These are phyloP conservation scores for Ceratocystis eucalypticola DNA, from an alignment of 2,329 filamentous ascomycete species.

Conservation along the genomic window DNA sequence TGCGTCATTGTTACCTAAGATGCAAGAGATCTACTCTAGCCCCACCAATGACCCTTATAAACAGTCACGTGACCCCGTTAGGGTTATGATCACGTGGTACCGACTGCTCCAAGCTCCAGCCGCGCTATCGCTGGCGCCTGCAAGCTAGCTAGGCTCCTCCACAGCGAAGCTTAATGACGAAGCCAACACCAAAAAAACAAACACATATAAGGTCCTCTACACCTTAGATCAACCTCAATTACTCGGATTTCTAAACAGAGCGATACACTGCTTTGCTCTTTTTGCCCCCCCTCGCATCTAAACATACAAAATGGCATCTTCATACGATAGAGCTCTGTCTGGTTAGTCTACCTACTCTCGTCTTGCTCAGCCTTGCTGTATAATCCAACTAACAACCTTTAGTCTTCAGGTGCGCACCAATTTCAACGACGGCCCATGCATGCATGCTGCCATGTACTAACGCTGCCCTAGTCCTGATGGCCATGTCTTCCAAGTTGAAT, in stretches of 20 bases:
- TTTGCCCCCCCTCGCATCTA: neutral
- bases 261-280: neutral
- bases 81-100: neutral
- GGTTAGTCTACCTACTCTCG: conserved; percentile 45
- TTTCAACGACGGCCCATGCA: conserved; percentile 28
- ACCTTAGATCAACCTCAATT: neutral
- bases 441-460: conserved; percentile 34
- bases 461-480: conserved; percentile 69
- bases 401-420: conserved; percentile 65
- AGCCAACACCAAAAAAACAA: neutral
- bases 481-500: conserved; percentile 99
- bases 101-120: neutral
- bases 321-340: conserved; percentile 98
- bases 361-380: conserved; percentile 24
- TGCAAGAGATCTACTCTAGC: neutral
- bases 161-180: conserved; percentile 2
- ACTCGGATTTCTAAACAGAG: neutral
- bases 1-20: neutral
- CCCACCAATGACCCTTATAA: neutral
- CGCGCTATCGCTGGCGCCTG: conserved; percentile 7
- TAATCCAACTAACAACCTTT: conserved; percentile 31
- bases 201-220: neutral
- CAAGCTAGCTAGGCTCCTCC: conserved; percentile 4
- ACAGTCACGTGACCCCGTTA: rapidly evolving
- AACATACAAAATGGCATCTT: conserved; percentile 58